A percentile compares a stretch with the other conserved stretches of the same genome.
Evolutionary conservation across 352 stramenopile species (phyloP).

Genomic region (Phytophthora sp.): DNA sequence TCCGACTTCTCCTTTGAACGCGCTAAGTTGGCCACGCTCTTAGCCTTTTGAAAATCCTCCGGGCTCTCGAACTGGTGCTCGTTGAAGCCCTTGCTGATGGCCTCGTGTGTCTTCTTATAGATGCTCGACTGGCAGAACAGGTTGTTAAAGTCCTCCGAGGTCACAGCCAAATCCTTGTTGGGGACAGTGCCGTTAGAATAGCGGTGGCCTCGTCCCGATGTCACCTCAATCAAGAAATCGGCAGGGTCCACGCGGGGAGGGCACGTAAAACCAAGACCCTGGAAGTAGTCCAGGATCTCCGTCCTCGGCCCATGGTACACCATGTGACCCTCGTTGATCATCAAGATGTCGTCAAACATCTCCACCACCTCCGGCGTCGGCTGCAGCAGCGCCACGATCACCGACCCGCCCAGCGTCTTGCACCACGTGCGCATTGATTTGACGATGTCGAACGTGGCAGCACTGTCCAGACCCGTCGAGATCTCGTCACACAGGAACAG

Average conservation of each 20-base stretch:
- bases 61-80: conserved; percentile 57
- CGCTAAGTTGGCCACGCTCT: conserved; percentile 52
- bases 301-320: conserved; percentile 92
- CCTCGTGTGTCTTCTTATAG: conserved; percentile 56
- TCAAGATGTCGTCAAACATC: conserved; percentile 95
- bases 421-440: conserved; percentile 59
- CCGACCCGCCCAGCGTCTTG: conserved; percentile 40
- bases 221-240: conserved; percentile 76
- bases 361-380: conserved; percentile 92
- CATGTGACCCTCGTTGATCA: conserved; percentile 93
- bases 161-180: conserved; percentile 32
- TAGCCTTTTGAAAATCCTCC: conserved; percentile 58
- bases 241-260: conserved; percentile 66
- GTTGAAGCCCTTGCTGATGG: conserved; percentile 55
- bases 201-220: conserved; percentile 53
- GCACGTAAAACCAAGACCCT: conserved; percentile 73
- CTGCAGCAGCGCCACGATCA: conserved; percentile 45
- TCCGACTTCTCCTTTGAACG: conserved; percentile 56
- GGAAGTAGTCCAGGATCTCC: conserved; percentile 88
- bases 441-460: conserved; percentile 58
- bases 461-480: conserved; percentile 60
- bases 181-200: conserved; percentile 51
- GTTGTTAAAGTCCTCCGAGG: conserved; percentile 59
- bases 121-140: conserved; percentile 62
- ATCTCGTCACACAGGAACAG: conserved; percentile 84